Base-by-base conservation (phyloP, 1,139 yeast species). In the Blastobotrys illinoisensis region DNA sequence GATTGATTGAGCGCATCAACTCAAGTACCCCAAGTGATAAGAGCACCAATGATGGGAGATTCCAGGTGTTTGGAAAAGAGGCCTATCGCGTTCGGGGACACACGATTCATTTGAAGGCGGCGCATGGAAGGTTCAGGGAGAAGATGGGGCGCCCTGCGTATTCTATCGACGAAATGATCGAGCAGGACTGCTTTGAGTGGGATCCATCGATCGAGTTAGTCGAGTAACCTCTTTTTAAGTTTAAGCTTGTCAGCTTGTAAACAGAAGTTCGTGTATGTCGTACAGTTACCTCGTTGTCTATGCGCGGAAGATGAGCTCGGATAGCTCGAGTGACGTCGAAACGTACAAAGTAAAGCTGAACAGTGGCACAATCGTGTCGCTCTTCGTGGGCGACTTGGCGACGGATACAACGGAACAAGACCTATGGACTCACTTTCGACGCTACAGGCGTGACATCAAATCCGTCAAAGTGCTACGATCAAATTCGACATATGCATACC, bases 311-410 rank as follows among this genome's bases (percentile, higher is more conserved):
- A 44, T 16, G 21, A 44, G 21, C 14, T 19, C 23, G 16, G 21
- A 18, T 3, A 18, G 23, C n/a, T 44, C 24, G 5, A 44, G 24
- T 44, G 24, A 18, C 3, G 9, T 20, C 24, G 23, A 44, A 5
- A 44, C 46, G 14, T 44, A 3, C 5, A 6, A 9, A 16, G 46
- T 44, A 13, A n/a, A 19, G 14, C 46, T 44, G 11, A 44, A 5
- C 46, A 44, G 46, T 9, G 46, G 23, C 9, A 5, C 46, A n/a
- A 44, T 16, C 5, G 47, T 44, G 26, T 52, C 83, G 0, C 63
- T 79, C 21, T 80, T 74, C 57, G 76, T 80, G 47, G 83, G 83
- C n/a, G 81, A 79, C 58, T 66, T 80, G 50, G 71, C 70, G 54
- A 59, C 63, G 9, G 52, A 60, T 1, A 73, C 78, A 1, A 72